These are phyloP conservation scores for Silene noctiflora DNA, from an alignment of 179 eudicot genomes.

Conservation along the genomic window DNA sequence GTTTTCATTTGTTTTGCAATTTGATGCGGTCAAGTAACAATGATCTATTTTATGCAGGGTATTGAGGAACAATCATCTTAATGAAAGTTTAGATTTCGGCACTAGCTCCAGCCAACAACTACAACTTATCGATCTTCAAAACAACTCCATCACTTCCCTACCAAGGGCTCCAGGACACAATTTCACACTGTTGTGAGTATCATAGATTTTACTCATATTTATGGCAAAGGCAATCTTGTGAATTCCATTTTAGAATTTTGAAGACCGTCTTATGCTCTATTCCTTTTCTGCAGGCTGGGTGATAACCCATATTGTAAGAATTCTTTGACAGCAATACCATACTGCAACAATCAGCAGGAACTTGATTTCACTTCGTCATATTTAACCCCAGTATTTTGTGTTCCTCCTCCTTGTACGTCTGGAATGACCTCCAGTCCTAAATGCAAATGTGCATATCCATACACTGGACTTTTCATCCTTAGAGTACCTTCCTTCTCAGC, in stretches of 20 bases:
- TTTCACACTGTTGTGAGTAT: conserved; percentile 31
- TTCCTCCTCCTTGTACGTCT: conserved; percentile 35
- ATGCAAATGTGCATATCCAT: conserved; percentile 53
- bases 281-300: conserved; percentile 34
- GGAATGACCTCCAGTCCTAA: conserved; percentile 41
- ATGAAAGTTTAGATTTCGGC: conserved; percentile 48
- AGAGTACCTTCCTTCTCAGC: conserved; percentile 52
- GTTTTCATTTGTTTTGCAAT: background rate
- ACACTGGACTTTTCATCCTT: conserved; percentile 51
- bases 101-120: conserved; percentile 36
- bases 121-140: conserved; percentile 44
- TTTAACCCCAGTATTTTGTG: conserved; percentile 36
- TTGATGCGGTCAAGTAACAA: background rate
- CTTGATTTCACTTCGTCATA: conserved; percentile 18
- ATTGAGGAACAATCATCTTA: conserved; percentile 42
- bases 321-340: conserved; percentile 13
- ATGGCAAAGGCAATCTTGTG: background rate
- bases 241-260: background rate
- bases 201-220: background rate
- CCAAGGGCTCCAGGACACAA: conserved; percentile 19
- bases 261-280: background rate
- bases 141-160: conserved; percentile 39
- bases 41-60: conserved; percentile 30
- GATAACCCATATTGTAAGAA: conserved; percentile 38
- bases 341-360: conserved; percentile 29